Conservation (phyloP, 164 flowering plant genomes). For the Buxus sempervirens region DNA sequence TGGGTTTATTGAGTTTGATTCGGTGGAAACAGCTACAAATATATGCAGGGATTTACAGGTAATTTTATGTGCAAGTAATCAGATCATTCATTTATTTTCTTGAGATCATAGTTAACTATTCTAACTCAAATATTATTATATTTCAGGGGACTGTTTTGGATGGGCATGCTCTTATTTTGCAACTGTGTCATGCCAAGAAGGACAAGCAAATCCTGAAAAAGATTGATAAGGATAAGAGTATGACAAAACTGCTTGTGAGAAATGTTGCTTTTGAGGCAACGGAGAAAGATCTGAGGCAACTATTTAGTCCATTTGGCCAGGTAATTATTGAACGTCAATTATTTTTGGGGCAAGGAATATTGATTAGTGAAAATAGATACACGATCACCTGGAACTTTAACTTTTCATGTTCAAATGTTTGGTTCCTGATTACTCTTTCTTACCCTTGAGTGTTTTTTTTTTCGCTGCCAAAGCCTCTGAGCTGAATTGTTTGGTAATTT, state of each 20-base stretch:
- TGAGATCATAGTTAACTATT: neutral
- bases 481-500: too few species aligned
- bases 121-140: neutral
- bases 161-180: conserved; percentile 89
- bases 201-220: conserved; percentile 42
- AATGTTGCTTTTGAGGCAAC: conserved; percentile 99
- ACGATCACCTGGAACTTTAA: neutral
- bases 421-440: too few species aligned
- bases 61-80: neutral
- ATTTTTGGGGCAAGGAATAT: neutral
- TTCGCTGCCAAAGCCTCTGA: too few species aligned
- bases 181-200: conserved; percentile 73
- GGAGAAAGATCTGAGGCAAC: conserved; percentile 78
- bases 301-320: conserved; percentile 95
- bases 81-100: neutral
- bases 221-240: conserved; percentile 57
- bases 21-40: conserved; percentile 68
- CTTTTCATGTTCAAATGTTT: too few species aligned
- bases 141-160: conserved; percentile 86
- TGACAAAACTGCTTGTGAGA: conserved; percentile 83
- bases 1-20: conserved; percentile 92
- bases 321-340: conserved; percentile 26
- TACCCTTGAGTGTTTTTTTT: too few species aligned
- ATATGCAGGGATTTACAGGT: conserved; percentile 89
- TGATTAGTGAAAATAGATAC: neutral